phyloP scores from a whole-genome alignment of 2,329 filamentous ascomycete genomes.

The Cryphonectria japonica region DNA sequence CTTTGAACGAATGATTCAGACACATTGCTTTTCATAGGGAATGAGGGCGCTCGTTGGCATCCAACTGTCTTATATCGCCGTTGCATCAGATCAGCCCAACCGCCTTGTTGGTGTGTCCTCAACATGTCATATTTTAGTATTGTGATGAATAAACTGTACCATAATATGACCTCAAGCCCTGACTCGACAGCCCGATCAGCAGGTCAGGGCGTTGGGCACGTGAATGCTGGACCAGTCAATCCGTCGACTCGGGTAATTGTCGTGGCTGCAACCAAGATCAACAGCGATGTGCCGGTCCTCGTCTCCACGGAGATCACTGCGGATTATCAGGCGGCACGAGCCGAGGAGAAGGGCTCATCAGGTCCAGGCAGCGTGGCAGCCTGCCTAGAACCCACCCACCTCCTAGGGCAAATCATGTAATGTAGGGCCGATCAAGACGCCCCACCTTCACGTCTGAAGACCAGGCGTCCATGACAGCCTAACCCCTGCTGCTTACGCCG shows the following conservation, averaged over 20 bases:
- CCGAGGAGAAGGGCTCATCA: neutral
- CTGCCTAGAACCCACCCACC: neutral
- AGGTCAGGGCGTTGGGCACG: neutral
- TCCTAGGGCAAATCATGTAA: neutral
- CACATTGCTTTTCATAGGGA: neutral
- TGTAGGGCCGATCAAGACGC: neutral
- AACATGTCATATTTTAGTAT: neutral
- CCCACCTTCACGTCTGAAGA: neutral
- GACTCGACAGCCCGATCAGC: neutral
- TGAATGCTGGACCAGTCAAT: neutral
- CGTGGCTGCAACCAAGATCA: neutral
- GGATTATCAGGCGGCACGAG: slow-evolving; percentile 2
- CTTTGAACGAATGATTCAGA: neutral
- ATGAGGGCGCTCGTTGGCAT: neutral
- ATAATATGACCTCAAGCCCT: neutral
- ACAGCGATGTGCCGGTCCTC: neutral
- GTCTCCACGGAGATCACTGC: neutral
- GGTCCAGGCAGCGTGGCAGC: neutral
- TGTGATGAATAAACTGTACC: too few species aligned
- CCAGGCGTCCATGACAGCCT: slow-evolving; percentile 2
- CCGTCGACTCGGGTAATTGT: neutral
- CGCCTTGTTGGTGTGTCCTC: neutral
- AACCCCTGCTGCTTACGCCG: neutral
- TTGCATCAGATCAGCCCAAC: neutral
- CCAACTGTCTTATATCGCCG: neutral